Conservation (phyloP, 2,329 filamentous ascomycete genomes). For the Fusarium sp. region DNA sequence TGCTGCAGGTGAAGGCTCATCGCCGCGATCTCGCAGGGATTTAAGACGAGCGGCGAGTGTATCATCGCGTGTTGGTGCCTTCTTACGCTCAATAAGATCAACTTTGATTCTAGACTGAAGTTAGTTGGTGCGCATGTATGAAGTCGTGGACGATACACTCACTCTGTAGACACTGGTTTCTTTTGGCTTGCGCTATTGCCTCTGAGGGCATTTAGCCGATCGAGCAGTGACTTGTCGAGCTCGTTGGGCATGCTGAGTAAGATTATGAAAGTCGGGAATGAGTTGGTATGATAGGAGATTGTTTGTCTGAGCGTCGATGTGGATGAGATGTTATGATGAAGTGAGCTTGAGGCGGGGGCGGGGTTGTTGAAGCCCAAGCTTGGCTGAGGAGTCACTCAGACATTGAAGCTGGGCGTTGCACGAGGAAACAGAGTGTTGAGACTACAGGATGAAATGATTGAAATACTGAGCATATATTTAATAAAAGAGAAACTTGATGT, state of each 20-base stretch:
- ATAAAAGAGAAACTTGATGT: background rate
- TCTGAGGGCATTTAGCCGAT: slow-evolving; percentile 67
- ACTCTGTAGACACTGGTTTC: slow-evolving; percentile 58
- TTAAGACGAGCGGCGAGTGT: slow-evolving; percentile 65
- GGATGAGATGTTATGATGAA: slow-evolving; percentile 18
- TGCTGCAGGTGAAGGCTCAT: slow-evolving; percentile 45
- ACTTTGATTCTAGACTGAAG: slow-evolving; percentile 43
- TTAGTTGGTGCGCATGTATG: slow-evolving; percentile 9
- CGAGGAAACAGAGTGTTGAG: too few species aligned
- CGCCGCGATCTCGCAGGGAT: slow-evolving; percentile 60
- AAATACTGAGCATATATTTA: background rate
- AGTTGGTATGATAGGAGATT: background rate
- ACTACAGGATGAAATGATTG: too few species aligned
- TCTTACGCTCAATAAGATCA: slow-evolving; percentile 59
- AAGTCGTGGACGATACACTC: slow-evolving; percentile 55
- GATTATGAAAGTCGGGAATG: accelerated
- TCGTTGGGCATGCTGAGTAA: slow-evolving; percentile 50
- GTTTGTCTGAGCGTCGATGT: background rate
- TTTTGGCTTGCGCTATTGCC: slow-evolving; percentile 53
- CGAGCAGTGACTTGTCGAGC: slow-evolving; percentile 63
- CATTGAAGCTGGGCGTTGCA: background rate
- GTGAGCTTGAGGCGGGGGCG: slow-evolving; percentile 33
- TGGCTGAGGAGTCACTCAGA: slow-evolving; percentile 1
- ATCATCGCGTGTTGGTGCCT: slow-evolving; percentile 63
- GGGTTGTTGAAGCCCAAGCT: slow-evolving; percentile 27